Percentiles rank a stretch among this genome's conserved stretches.
Evolutionary conservation across 257 asterid genomes (phyloP).

Genomic region (Forsythia suspensa): DNA sequence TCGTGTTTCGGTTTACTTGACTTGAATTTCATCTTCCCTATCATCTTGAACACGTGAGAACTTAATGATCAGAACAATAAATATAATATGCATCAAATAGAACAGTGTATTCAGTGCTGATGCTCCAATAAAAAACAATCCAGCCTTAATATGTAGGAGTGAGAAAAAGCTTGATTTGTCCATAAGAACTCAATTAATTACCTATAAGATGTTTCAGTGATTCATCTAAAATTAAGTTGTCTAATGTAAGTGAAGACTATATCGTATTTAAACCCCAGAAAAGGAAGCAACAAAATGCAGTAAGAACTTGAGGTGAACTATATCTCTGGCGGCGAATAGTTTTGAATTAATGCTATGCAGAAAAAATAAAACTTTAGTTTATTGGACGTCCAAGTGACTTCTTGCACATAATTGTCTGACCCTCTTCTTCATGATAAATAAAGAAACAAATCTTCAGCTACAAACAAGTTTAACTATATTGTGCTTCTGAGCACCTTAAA

Average conservation of each 20-base stretch:
- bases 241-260: neutral
- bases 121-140: slow-evolving; percentile 7
- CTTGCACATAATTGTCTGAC: neutral
- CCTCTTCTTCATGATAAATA: neutral
- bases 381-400: neutral
- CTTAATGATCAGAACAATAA: neutral
- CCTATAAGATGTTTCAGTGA: neutral
- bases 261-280: neutral
- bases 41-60: neutral
- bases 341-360: neutral
- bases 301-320: neutral
- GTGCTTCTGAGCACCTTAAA: neutral
- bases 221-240: neutral
- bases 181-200: neutral
- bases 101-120: neutral
- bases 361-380: neutral
- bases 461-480: neutral
- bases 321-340: neutral
- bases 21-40: neutral
- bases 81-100: neutral
- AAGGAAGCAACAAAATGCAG: neutral
- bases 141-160: neutral
- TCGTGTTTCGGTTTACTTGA: neutral
- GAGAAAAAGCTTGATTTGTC: neutral
- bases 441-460: neutral